Base-by-base conservation (phyloP, 306 rosid species). In the Macrotyloma uniflorum region DNA sequence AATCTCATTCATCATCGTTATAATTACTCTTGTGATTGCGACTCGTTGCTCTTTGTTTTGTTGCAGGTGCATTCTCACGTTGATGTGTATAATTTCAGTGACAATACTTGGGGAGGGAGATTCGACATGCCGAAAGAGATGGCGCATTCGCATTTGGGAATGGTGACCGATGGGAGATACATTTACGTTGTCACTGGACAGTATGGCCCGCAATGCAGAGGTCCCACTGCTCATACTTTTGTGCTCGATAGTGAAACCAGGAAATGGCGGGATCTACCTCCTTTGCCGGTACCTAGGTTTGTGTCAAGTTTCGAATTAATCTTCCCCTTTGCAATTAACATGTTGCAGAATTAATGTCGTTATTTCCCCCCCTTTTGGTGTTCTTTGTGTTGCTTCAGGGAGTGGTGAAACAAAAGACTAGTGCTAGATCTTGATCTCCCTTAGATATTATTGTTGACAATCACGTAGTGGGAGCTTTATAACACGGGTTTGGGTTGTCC, bases 71-170 rank as follows among this genome's bases (percentile, higher is more conserved):
- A 94, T 81, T 90, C 97, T 72, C 97, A 92, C 47, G 97, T 94
- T 77, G 97, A 94, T 86, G 70, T 94, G 43, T 92, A 86, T 83
- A 92, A 94, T 78, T 89, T 92, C 80, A 79, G 79, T 16, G 88
- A 86, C 67, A 89, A 89, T 67, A 90, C 82, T 30, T 90, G 98
- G 98, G 88, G 82, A 75, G 97, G 57, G 59, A 85, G 88, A 54
- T 88, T 94, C 87, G 95, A 86, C 72, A 92, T 86, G 94, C 98
- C 98, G n/a, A 94, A 92, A 84, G 97, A 94, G 75, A 92, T 94
- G 98, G 98, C 88, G 15, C 90, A 94, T 82, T 94, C 98, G 2
- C 98, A 94, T 88, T 87, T 94, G 78, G 98, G 98, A 80, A 88
- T 92, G 85, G 90, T 78, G 33, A 88, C 88, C 7, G 98, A 94